Percentiles rank a stretch among this genome's conserved stretches.
Conservation (phyloP, 768 basidiomycete species). For the Mycena kentingensis region DNA sequence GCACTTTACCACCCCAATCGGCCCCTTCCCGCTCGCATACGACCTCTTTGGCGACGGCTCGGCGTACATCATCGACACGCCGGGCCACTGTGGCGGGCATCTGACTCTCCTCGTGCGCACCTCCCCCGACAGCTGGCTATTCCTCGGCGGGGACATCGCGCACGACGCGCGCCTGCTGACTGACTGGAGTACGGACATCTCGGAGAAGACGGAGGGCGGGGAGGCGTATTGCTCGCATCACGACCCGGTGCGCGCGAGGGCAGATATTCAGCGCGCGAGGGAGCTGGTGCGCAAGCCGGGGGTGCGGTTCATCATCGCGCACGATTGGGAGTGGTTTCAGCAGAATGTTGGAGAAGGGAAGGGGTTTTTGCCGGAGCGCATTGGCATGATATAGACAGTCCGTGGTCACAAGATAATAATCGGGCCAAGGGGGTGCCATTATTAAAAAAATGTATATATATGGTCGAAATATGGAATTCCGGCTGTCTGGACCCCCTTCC, state of each 20-base stretch:
- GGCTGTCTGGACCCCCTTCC: too few species aligned
- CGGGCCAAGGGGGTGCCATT: too few species aligned
- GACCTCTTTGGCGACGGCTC: slow-evolving; percentile 63
- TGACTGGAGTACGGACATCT: slow-evolving; percentile 41
- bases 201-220: slow-evolving; percentile 32
- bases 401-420: too few species aligned
- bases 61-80: slow-evolving; percentile 57
- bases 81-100: slow-evolving; percentile 60
- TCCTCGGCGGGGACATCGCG: slow-evolving; percentile 56
- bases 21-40: slow-evolving; percentile 51
- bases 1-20: slow-evolving; percentile 40
- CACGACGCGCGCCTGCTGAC: slow-evolving; percentile 56
- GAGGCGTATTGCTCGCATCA: slow-evolving; percentile 42
- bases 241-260: slow-evolving; percentile 44
- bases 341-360: slow-evolving; percentile 43
- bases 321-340: slow-evolving; percentile 55
- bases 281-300: slow-evolving; percentile 38
- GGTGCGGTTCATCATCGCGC: slow-evolving; percentile 52
- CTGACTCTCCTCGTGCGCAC: slow-evolving; percentile 57
- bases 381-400: too few species aligned
- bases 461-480: too few species aligned
- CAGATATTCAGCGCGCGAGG: slow-evolving; percentile 43
- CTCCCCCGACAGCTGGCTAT: slow-evolving; percentile 54
- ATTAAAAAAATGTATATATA: too few species aligned
- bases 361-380: slow-evolving; percentile 45